These are phyloP conservation scores for Dryas octopetala DNA, from an alignment of 306 rosid species.

Conservation along the genomic window DNA sequence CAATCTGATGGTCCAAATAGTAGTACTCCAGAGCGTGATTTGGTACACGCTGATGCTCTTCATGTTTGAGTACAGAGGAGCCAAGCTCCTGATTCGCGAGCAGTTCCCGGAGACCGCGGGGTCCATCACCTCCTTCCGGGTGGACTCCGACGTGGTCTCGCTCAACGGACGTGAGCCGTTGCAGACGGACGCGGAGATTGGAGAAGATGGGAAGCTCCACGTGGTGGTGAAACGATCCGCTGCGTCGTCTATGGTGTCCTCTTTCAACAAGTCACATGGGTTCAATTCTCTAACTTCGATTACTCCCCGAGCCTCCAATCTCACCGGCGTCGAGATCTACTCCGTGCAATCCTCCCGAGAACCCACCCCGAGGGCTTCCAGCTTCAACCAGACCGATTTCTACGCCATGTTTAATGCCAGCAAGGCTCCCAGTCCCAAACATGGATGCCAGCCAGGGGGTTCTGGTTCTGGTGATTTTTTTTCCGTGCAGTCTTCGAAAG, in stretches of 20 bases:
- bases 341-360: constrained; percentile 82
- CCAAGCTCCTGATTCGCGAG: constrained; percentile 67
- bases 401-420: constrained; percentile 78
- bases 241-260: constrained; percentile 66
- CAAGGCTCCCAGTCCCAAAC: constrained; percentile 85
- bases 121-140: constrained; percentile 67
- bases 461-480: constrained; percentile 48
- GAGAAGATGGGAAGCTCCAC: constrained; percentile 81
- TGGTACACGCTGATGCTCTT: constrained; percentile 83
- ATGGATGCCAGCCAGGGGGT: constrained; percentile 28
- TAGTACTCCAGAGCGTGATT: constrained; percentile 78
- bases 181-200: constrained; percentile 71
- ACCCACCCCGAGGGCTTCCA: constrained; percentile 83
- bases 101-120: constrained; percentile 87
- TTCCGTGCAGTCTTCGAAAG: constrained; percentile 71
- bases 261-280: constrained; percentile 69
- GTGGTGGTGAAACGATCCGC: constrained; percentile 67
- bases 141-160: constrained; percentile 78
- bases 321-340: constrained; percentile 83
- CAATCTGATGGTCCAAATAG: constrained; percentile 75
- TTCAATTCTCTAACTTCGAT: constrained; percentile 48
- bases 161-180: constrained; percentile 67
- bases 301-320: constrained; percentile 81
- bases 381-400: constrained; percentile 77
- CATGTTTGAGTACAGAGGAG: constrained; percentile 82